These are phyloP conservation scores for Trichoderma orchidacearum DNA, from an alignment of 495 filamentous ascomycete species.

Conservation along the genomic window DNA sequence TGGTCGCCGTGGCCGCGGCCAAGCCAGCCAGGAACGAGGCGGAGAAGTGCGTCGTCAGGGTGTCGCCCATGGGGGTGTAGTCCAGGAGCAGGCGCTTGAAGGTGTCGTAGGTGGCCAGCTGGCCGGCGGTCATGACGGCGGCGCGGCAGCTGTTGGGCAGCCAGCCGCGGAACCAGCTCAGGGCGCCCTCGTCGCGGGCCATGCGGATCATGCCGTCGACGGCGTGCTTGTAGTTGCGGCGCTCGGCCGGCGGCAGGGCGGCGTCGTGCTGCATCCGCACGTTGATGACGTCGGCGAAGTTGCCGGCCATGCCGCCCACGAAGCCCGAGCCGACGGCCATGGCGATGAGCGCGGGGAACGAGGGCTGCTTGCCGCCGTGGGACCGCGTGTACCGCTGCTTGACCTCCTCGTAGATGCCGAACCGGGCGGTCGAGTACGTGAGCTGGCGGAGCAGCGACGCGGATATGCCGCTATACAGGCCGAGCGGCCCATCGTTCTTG, in stretches of 20 bases:
- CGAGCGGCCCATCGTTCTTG: constrained; percentile 46
- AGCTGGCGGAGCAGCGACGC: constrained; percentile 84
- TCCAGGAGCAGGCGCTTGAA: constrained; percentile 72
- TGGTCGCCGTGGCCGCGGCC: constrained; percentile 88
- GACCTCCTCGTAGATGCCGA: constrained; percentile 88
- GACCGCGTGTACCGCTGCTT: constrained; percentile 46
- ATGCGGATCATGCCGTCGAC: constrained; percentile 77
- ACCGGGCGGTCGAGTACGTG: constrained; percentile 85
- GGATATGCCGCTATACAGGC: constrained; percentile 78
- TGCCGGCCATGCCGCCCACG: constrained; percentile 79
- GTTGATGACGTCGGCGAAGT: constrained; percentile 91
- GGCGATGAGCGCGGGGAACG: constrained; percentile 58
- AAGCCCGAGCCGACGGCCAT: constrained; percentile 77
- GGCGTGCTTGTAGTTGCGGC: constrained; percentile 81
- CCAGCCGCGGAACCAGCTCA: constrained; percentile 70
- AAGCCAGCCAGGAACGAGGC: constrained; percentile 81
- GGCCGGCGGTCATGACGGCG: constrained; percentile 83
- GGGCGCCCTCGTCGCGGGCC: constrained; percentile 62
- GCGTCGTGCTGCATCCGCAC: constrained; percentile 98
- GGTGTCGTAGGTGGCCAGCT: constrained; percentile 82
- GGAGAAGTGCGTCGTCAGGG: constrained; percentile 71
- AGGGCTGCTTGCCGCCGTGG: constrained; percentile 38
- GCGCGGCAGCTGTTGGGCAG: constrained; percentile 85
- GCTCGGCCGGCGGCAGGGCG: constrained; percentile 55
- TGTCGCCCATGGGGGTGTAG: constrained; percentile 57